Evolutionary conservation across 1,284 basidiomycete genomes (phyloP).

Genomic region (Microbotryum violaceum): DNA sequence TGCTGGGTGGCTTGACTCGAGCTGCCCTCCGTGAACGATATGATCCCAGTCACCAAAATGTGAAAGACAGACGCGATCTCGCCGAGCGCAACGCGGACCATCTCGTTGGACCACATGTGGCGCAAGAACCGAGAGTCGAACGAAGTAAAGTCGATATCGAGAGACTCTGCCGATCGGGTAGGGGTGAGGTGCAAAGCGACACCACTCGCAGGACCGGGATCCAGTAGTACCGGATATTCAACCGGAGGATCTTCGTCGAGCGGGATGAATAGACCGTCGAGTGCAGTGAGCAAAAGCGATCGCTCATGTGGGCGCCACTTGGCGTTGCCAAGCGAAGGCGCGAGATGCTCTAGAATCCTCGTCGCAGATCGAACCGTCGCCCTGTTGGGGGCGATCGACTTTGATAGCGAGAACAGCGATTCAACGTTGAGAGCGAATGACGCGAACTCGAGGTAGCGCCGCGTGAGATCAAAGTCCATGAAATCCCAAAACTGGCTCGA

Average conservation of each 20-base stretch:
- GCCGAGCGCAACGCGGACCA: slow-evolving; percentile 8
- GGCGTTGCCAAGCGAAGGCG: slow-evolving; percentile 29
- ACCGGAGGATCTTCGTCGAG: slow-evolving; percentile 37
- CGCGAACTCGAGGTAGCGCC: slow-evolving; percentile 60
- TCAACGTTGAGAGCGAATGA: slow-evolving; percentile 61
- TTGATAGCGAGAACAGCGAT: slow-evolving; percentile 56
- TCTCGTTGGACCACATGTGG: slow-evolving; percentile 12
- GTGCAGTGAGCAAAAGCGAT: slow-evolving; percentile 53
- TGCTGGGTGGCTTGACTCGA: background rate
- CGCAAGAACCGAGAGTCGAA: slow-evolving; percentile 9
- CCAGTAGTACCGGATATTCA: slow-evolving; percentile 49
- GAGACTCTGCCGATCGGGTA: background rate
- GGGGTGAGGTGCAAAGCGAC: slow-evolving; percentile 53
- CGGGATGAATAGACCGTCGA: slow-evolving; percentile 53
- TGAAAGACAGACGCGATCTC: slow-evolving; percentile 16
- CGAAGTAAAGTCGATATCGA: background rate
- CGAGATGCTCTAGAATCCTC: slow-evolving; percentile 46
- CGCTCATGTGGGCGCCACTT: slow-evolving; percentile 49
- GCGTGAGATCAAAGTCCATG: slow-evolving; percentile 54
- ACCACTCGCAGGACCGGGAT: slow-evolving; percentile 58
- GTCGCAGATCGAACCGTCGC: slow-evolving; percentile 57
- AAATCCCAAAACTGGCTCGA: slow-evolving; percentile 11
- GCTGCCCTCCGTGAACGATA: background rate
- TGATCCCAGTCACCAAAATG: slow-evolving; percentile 9
- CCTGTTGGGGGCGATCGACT: slow-evolving; percentile 48